Evolutionary conservation across 2,329 filamentous ascomycete genomes (phyloP), one percentile per base, ranked within the genome.

Genomic region (Cladosporium sp.): DNA sequence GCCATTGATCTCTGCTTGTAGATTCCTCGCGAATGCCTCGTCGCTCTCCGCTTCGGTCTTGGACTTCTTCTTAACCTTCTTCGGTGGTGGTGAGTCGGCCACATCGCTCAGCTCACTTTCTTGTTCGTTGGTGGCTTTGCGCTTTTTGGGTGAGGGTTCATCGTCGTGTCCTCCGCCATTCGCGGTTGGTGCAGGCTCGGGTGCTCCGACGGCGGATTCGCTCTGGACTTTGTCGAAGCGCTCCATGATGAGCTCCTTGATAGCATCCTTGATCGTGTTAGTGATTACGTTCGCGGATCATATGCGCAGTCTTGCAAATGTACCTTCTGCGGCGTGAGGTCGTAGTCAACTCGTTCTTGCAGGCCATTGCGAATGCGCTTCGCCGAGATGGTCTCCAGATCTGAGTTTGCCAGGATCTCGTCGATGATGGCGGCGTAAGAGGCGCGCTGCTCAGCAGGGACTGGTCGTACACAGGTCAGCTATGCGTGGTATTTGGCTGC

Each of bases 1-100:
- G 13, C 82, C 78, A 68, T 97, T 95, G 72, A 96, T 89, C 68
- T 97, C 88, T 0, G 90, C 92, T 69, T 98, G 93, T 30, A 98
- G 76, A 67, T 86, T 82, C 13, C 90, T 90, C 1, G 93, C 93
- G 54, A 92, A 81, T 38, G 86, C 83, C 29, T 92, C 93, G 69
- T 98, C 93, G 56, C 95, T 88, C 57, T 80, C 72, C 22, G 81
- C 78, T 38, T 80, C 78, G 64, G 83, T 83, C 33, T 56, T 53
- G n/a, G 51, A 36, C 68, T 85, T 85, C 71, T 88, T 89, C 66
- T 84, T 63, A 58, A 71, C 73, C 58, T 72, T 73, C 62, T 73
- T 75, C 1, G 72, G 70, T 20, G 73, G 73, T 3, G 70, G 62
- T 15, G 68, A 64, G 43, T 66, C 63, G 15, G 59, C 58, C 39